Conservation (phyloP, 768 basidiomycete species). For the Russula lepida region DNA sequence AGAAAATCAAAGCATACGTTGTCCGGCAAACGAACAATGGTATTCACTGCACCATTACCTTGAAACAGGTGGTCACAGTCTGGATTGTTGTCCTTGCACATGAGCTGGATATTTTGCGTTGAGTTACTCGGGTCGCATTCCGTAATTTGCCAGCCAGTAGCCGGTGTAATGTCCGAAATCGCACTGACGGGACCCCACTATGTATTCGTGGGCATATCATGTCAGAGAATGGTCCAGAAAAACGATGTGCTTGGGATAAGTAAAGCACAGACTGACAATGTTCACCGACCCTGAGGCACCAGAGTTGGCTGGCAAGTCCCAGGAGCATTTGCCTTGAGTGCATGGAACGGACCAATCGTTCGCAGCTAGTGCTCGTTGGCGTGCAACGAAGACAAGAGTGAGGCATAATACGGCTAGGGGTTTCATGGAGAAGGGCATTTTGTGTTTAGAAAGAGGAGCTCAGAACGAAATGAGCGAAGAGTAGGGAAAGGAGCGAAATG, state of each 20-base stretch:
- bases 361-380: neutral
- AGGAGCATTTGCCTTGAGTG: constrained; percentile 3
- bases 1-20: neutral
- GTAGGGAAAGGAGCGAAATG: too few relatives aligned
- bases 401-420: neutral
- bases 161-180: constrained; percentile 14
- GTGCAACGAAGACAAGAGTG: neutral
- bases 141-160: constrained; percentile 6
- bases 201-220: neutral
- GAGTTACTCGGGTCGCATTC: neutral
- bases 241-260: neutral
- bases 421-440: neutral
- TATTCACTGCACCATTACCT: constrained; percentile 9
- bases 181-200: constrained; percentile 9
- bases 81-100: neutral
- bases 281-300: neutral
- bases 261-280: constrained; percentile 7
- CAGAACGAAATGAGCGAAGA: too few relatives aligned
- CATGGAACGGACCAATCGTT: constrained; percentile 16
- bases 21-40: constrained; percentile 21
- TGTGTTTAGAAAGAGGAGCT: neutral
- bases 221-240: neutral
- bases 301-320: neutral
- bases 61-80: constrained; percentile 21
- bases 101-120: constrained; percentile 1